Percentiles rank a stretch among this genome's conserved stretches.
Evolutionary conservation across 2,329 filamentous ascomycete genomes (phyloP).

Genomic region (Claviceps purpurea): DNA sequence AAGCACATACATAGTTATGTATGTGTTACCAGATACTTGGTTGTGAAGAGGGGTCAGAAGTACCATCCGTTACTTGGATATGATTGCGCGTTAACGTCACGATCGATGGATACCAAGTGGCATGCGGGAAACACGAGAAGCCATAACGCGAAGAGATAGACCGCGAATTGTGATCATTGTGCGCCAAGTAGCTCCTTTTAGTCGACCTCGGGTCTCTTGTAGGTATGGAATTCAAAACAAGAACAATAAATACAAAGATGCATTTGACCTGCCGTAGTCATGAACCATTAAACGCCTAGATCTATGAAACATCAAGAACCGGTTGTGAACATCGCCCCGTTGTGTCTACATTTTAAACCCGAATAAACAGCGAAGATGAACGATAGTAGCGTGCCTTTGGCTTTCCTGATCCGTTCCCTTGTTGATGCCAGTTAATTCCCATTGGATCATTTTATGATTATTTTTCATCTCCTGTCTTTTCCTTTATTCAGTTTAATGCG

Average conservation of each 20-base stretch:
- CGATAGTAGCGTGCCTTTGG: neutral
- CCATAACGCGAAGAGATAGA: neutral
- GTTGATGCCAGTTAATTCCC: conserved; percentile 4
- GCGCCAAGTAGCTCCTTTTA: conserved; percentile 5
- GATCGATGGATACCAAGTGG: neutral
- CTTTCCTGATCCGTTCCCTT: conserved; percentile 1
- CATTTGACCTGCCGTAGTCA: conserved; percentile 14
- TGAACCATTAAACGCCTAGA: conserved; percentile 22
- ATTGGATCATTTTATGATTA: neutral
- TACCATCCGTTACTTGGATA: too few species aligned
- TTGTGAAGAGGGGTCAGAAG: too few species aligned
- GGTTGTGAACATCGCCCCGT: neutral
- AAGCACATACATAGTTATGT: too few species aligned
- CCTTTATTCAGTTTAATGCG: neutral
- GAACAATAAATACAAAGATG: conserved; percentile 14
- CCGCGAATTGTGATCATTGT: neutral
- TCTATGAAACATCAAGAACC: conserved; percentile 13
- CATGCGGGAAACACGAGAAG: neutral
- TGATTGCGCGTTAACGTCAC: too few species aligned
- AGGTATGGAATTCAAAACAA: conserved; percentile 7
- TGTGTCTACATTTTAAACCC: neutral
- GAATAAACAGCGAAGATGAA: conserved; percentile 6
- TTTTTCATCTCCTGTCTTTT: neutral
- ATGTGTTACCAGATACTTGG: too few species aligned
- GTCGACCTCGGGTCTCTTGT: conserved; percentile 13